These are phyloP conservation scores for Penstemon davidsonii DNA, from an alignment of 257 asterid genomes.

Conservation along the genomic window DNA sequence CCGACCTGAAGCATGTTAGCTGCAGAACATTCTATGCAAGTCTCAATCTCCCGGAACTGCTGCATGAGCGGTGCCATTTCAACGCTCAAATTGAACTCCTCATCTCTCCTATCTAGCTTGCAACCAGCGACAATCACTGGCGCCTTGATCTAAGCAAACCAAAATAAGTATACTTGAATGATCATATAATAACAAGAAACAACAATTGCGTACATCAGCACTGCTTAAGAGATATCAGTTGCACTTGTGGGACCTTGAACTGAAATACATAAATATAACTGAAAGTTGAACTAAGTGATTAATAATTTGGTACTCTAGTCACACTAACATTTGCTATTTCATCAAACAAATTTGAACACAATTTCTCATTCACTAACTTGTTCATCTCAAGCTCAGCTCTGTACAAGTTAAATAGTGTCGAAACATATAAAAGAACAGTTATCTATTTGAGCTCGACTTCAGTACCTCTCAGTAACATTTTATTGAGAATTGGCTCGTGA, in stretches of 20 bases:
- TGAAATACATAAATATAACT: neutral
- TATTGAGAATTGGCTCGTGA: neutral
- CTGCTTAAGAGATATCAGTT: conserved; percentile 7
- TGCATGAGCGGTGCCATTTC: conserved; percentile 91
- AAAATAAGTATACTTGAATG: conserved; percentile 24
- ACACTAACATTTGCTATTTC: neutral
- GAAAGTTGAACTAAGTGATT: conserved; percentile 14
- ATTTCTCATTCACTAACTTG: neutral
- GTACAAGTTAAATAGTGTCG: neutral
- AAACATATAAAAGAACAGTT: neutral
- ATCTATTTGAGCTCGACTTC: neutral
- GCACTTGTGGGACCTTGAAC: conserved; percentile 12
- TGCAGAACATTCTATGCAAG: conserved; percentile 94
- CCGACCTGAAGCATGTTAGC: conserved; percentile 82
- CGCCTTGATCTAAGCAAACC: conserved; percentile 62
- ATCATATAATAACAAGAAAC: conserved; percentile 16
- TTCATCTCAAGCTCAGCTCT: neutral
- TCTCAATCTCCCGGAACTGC: conserved; percentile 91
- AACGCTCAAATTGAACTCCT: conserved; percentile 62
- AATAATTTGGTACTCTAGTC: conserved; percentile 1
- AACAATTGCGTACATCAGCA: neutral
- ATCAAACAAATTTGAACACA: neutral
- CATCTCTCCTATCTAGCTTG: conserved; percentile 82
- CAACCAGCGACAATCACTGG: conserved; percentile 95
- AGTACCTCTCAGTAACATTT: neutral